Evolutionary conservation across 768 basidiomycete species (phyloP).

Genomic region (Zangia roseola): DNA sequence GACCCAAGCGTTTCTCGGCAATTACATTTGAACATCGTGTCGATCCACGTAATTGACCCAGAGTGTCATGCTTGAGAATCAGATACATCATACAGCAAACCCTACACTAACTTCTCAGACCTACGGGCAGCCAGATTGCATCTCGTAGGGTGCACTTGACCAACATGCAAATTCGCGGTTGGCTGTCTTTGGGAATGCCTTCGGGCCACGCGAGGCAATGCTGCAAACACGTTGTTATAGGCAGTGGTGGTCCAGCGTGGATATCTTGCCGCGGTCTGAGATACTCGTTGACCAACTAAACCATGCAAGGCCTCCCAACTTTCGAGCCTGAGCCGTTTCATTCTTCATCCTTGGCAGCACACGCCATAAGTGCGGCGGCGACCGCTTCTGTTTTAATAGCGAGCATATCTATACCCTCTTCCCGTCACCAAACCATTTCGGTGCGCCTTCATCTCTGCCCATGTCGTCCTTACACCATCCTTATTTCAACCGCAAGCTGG

Average conservation of each 20-base stretch:
- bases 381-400: constrained; percentile 32
- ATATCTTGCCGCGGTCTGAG: constrained; percentile 14
- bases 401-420: constrained; percentile 26
- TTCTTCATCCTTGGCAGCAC: constrained; percentile 29
- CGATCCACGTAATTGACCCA: no score
- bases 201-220: constrained; percentile 23
- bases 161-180: constrained; percentile 1
- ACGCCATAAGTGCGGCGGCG: constrained; percentile 31
- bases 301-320: constrained; percentile 33
- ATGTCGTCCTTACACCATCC: constrained; percentile 14
- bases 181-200: not conserved
- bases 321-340: constrained; percentile 27
- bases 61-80: not conserved
- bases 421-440: constrained; percentile 29
- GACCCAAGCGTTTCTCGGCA: constrained; percentile 7
- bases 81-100: not conserved
- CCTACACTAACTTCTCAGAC: not conserved
- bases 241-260: constrained; percentile 25
- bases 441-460: constrained; percentile 20
- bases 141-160: not conserved
- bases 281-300: constrained; percentile 24
- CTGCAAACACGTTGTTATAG: constrained; percentile 32
- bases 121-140: not conserved
- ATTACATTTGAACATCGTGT: not conserved
- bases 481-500: constrained; percentile 28